phyloP scores from a whole-genome alignment of 352 stramenopile genomes.

The Pythium dissotocum region DNA sequence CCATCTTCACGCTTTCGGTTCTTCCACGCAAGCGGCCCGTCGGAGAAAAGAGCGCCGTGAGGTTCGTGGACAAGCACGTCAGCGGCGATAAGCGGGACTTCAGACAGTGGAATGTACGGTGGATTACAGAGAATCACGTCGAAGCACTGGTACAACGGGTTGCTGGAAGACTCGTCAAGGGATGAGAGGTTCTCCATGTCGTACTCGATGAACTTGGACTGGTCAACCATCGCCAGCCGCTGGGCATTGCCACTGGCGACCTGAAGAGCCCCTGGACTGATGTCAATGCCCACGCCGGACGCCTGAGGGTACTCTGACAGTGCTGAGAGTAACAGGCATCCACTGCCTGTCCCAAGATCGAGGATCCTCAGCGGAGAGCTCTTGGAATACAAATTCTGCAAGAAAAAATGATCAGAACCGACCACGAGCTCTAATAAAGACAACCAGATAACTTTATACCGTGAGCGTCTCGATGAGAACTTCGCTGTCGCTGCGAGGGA shows the following conservation, averaged over 20 bases:
- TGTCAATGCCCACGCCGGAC: constrained; percentile 60
- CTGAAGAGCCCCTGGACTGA: constrained; percentile 49
- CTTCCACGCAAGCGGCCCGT: constrained; percentile 29
- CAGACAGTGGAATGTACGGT: constrained; percentile 62
- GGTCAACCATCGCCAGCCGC: constrained; percentile 16
- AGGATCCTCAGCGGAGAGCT: constrained; percentile 47
- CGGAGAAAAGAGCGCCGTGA: constrained; percentile 71
- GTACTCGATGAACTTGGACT: constrained; percentile 33
- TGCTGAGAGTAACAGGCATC: constrained; percentile 64
- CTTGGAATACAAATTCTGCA: constrained; percentile 44
- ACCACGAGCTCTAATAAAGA: neutral
- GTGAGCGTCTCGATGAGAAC: constrained; percentile 71
- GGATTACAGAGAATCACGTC: constrained; percentile 77
- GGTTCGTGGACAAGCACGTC: constrained; percentile 72
- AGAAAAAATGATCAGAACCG: neutral
- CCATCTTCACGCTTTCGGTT: neutral
- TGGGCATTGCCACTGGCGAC: constrained; percentile 56
- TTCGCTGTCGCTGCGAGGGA: constrained; percentile 82
- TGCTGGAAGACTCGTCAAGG: neutral
- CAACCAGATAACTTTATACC: constrained; percentile 31
- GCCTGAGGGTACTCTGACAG: constrained; percentile 59
- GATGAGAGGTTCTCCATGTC: constrained; percentile 35
- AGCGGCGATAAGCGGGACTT: constrained; percentile 52
- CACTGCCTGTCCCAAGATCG: constrained; percentile 71
- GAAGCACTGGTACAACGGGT: constrained; percentile 41